A percentile compares a stretch with the other conserved stretches of the same genome.
These are phyloP conservation scores for Tephrocybe rancida DNA, from an alignment of 768 basidiomycete species.

Conservation along the genomic window DNA sequence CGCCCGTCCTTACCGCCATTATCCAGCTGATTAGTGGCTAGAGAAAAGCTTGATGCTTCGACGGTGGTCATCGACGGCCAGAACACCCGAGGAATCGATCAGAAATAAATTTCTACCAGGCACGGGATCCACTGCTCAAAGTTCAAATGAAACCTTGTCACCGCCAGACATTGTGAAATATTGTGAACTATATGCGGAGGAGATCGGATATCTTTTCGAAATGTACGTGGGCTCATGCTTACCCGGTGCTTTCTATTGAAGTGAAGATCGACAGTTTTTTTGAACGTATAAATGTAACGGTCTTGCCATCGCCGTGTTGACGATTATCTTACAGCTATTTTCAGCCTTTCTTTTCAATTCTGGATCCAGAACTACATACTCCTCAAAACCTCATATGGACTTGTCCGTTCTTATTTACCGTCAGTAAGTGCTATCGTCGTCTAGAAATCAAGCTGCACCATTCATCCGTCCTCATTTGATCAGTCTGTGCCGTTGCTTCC, in stretches of 20 bases:
- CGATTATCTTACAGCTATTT: slow-evolving; percentile 11
- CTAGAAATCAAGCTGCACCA: too few relatives aligned
- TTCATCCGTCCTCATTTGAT: not conserved
- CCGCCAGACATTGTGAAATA: slow-evolving; percentile 50
- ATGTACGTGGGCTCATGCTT: slow-evolving; percentile 38
- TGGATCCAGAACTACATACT: slow-evolving; percentile 59
- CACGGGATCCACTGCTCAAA: slow-evolving; percentile 17
- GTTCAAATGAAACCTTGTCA: slow-evolving; percentile 13
- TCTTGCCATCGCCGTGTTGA: slow-evolving; percentile 23
- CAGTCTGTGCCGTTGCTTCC: slow-evolving; percentile 73
- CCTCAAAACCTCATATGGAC: slow-evolving; percentile 54
- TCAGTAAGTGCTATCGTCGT: slow-evolving; percentile 43
- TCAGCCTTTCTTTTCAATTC: slow-evolving; percentile 59
- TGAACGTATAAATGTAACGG: slow-evolving; percentile 53
- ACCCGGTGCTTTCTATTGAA: not conserved
- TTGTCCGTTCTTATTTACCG: slow-evolving; percentile 62
- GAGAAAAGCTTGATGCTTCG: slow-evolving; percentile 16
- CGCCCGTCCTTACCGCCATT: not conserved
- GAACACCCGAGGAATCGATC: slow-evolving; percentile 39
- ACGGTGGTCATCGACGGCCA: slow-evolving; percentile 24
- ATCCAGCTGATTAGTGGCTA: not conserved
- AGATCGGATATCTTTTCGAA: slow-evolving; percentile 52
- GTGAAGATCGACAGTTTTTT: slow-evolving; percentile 42
- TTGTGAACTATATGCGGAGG: slow-evolving; percentile 50
- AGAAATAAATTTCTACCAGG: slow-evolving; percentile 36